phyloP scores from a whole-genome alignment of 1,284 basidiomycete genomes.

The Golubevia pallescens region DNA sequence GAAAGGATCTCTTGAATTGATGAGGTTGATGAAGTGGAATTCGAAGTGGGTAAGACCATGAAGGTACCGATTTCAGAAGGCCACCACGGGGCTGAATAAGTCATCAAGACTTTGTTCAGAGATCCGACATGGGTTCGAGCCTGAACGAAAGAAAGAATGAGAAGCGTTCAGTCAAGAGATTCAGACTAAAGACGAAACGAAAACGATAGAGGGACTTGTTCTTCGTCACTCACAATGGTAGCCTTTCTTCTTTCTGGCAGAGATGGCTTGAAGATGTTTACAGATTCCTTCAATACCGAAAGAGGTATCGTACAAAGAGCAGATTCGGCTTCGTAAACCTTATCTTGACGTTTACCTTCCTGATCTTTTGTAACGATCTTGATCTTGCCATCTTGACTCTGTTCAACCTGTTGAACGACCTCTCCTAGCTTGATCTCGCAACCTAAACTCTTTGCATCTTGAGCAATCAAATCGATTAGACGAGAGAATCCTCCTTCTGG shows the following conservation, averaged over 20 bases:
- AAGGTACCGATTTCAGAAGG: constrained; percentile 64
- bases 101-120: constrained; percentile 67
- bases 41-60: constrained; percentile 64
- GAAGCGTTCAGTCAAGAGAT: too few relatives aligned
- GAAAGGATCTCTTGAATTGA: constrained; percentile 46
- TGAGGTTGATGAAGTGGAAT: constrained; percentile 9
- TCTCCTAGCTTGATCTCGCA: constrained; percentile 60
- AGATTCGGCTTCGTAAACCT: constrained; percentile 25
- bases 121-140: constrained; percentile 65
- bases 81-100: constrained; percentile 68
- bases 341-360: constrained; percentile 37
- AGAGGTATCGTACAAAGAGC: constrained; percentile 40
- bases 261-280: constrained; percentile 27
- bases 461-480: constrained; percentile 63
- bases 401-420: constrained; percentile 47
- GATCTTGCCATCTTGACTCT: constrained; percentile 5
- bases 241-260: constrained; percentile 29
- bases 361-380: constrained; percentile 10
- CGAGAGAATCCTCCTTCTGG: constrained; percentile 67
- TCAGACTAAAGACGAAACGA: constrained; percentile 64
- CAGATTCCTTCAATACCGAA: constrained; percentile 31
- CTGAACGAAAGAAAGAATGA: constrained; percentile 52
- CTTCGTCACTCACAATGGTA: constrained; percentile 29
- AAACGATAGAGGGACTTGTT: constrained; percentile 51
- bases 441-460: constrained; percentile 59